phyloP scores from a whole-genome alignment of 129 eudicot species.

The Artemisia argyi region DNA sequence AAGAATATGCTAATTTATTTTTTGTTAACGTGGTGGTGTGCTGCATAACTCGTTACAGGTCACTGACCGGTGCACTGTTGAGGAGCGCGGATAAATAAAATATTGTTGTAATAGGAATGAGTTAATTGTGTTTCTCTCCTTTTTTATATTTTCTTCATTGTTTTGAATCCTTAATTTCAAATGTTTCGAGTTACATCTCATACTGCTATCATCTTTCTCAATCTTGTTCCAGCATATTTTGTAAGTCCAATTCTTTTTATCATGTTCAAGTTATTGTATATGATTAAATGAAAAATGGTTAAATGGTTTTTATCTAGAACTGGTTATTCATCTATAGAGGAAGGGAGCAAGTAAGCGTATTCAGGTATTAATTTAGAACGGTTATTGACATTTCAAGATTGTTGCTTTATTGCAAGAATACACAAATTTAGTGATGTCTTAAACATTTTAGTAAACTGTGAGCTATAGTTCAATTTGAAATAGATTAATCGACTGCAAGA shows the following conservation, averaged over 20 bases:
- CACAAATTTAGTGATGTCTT: conserved; percentile 3
- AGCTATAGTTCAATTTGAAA: background rate
- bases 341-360: too few relatives aligned
- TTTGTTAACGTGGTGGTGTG: background rate
- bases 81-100: conserved; percentile 5
- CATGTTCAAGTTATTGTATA: background rate
- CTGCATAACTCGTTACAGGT: background rate
- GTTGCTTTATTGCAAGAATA: conserved; percentile 5
- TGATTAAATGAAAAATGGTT: background rate
- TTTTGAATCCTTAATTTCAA: too few relatives aligned
- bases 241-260: too few relatives aligned
- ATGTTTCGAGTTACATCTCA: too few relatives aligned
- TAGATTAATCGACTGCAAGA: conserved; percentile 2
- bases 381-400: background rate
- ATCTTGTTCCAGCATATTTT: too few relatives aligned
- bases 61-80: background rate
- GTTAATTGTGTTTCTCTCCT: too few relatives aligned
- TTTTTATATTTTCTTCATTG: background rate
- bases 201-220: too few relatives aligned
- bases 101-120: background rate
- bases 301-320: too few relatives aligned
- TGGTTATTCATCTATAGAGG: too few relatives aligned
- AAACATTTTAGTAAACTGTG: background rate
- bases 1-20: background rate
- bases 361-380: background rate